Evolutionary conservation across 352 stramenopile species (phyloP).

Genomic region (Phytophthora pluvialis): DNA sequence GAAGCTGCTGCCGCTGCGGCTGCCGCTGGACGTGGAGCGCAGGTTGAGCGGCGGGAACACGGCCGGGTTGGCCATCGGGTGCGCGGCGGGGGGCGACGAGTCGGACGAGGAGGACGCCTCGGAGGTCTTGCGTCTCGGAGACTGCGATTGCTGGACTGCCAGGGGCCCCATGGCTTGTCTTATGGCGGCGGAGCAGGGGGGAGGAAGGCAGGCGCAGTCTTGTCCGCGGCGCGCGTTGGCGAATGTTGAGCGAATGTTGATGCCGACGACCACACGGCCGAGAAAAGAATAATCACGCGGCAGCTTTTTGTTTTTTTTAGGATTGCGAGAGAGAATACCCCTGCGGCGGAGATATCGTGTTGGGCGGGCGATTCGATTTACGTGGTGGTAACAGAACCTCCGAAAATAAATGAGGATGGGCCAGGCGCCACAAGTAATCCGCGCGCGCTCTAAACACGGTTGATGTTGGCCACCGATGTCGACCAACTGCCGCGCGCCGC

Average conservation of each 20-base stretch:
- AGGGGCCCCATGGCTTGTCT: constrained; percentile 24
- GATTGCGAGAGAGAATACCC: not conserved
- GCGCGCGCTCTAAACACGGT: constrained; percentile 20
- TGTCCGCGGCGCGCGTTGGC: constrained; percentile 28
- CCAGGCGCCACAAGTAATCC: constrained; percentile 20
- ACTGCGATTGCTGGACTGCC: constrained; percentile 36
- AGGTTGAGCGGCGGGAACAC: constrained; percentile 39
- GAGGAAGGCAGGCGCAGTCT: constrained; percentile 5
- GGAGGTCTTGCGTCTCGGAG: constrained; percentile 19
- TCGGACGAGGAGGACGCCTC: constrained; percentile 10
- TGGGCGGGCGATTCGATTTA: not conserved
- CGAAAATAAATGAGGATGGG: constrained; percentile 3
- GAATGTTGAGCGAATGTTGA: constrained; percentile 53
- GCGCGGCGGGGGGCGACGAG: not conserved
- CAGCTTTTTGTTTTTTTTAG: constrained; percentile 18
- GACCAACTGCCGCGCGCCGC: constrained; percentile 3
- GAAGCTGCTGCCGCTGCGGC: constrained; percentile 9
- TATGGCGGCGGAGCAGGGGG: not conserved
- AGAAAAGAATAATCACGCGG: constrained; percentile 44
- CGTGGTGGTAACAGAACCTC: not conserved
- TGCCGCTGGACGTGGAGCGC: constrained; percentile 20
- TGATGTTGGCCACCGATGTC: constrained; percentile 23
- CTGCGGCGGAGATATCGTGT: not conserved
- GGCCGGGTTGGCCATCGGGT: constrained; percentile 23
- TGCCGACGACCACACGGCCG: constrained; percentile 29